phyloP scores from a whole-genome alignment of 345 rosid genomes.

The Jatropha curcas region DNA sequence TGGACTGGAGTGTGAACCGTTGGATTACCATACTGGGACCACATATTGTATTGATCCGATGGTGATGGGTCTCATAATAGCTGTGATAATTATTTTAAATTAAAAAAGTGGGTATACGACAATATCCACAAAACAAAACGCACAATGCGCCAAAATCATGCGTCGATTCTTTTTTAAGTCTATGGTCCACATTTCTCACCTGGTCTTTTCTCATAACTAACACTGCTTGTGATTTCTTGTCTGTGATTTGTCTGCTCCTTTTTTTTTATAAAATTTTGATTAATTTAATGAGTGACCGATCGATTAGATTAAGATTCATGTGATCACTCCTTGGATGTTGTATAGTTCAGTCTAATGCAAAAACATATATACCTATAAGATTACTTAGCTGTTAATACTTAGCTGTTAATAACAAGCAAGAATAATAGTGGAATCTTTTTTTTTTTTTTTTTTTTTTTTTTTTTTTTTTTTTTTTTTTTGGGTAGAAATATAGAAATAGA shows the following conservation, averaged over 20 bases:
- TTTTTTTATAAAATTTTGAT: not conserved
- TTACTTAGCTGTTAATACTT: too few species aligned
- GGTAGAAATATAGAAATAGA: too few species aligned
- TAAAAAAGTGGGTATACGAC: not conserved
- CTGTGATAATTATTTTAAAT: not conserved
- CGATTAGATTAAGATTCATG: conserved; percentile 2
- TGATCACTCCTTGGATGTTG: conserved; percentile 9
- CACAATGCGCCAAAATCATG: conserved; percentile 13
- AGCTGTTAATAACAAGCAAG: too few species aligned
- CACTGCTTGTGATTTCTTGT: not conserved
- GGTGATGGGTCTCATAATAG: not conserved
- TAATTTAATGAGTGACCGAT: not conserved
- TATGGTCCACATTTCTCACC: not conserved
- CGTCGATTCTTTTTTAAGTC: conserved; percentile 3
- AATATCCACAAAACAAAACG: not conserved
- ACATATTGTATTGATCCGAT: not conserved
- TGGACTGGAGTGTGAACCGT: not conserved
- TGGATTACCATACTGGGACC: not conserved
- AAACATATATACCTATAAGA: not conserved
- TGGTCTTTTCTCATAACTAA: not conserved
- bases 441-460: too few species aligned
- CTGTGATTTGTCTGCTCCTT: conserved; percentile 1
- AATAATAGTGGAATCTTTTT: too few species aligned
- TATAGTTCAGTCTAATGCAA: not conserved
- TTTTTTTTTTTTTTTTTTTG: too few species aligned